Evolutionary conservation across 805 yeast species (phyloP).

Genomic region (Teunomyces barrocoloradensis): DNA sequence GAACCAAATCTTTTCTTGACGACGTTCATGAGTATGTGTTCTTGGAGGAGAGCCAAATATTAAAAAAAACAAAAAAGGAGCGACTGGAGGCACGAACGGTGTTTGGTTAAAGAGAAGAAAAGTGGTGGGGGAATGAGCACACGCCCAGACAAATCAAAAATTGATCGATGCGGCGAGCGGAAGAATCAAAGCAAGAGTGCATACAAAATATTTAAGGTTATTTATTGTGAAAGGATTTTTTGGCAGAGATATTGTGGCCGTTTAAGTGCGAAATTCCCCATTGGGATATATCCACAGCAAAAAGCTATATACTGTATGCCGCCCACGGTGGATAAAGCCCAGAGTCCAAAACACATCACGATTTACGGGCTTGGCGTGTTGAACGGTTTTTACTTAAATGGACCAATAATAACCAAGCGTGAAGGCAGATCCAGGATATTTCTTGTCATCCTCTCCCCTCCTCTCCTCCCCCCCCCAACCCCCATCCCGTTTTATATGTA

Average conservation of each 20-base stretch:
- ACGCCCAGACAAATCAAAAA: not conserved
- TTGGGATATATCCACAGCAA: not conserved
- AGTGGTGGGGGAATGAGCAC: not conserved
- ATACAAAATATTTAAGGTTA: not conserved
- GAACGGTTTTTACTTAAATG: no score
- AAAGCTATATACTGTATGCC: not conserved
- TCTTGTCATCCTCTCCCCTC: not conserved
- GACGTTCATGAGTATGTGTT: conserved; percentile 14
- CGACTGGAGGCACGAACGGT: not conserved
- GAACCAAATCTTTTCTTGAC: conserved; percentile 23
- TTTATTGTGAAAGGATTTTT: no score
- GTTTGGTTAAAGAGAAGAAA: not conserved
- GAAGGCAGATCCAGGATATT: not conserved
- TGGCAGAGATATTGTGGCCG: no score
- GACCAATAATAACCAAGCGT: no score
- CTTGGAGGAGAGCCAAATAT: not conserved
- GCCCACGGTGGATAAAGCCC: not conserved
- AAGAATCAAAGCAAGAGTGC: not conserved
- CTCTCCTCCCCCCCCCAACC: no score
- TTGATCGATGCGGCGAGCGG: not conserved
- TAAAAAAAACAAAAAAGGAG: not conserved
- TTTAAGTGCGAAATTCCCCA: not conserved
- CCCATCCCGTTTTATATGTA: not conserved
- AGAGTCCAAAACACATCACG: not conserved
- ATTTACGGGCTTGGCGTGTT: not conserved